Conservation (phyloP, 768 basidiomycete species). For the Macrolepiota fuliginosa region DNA sequence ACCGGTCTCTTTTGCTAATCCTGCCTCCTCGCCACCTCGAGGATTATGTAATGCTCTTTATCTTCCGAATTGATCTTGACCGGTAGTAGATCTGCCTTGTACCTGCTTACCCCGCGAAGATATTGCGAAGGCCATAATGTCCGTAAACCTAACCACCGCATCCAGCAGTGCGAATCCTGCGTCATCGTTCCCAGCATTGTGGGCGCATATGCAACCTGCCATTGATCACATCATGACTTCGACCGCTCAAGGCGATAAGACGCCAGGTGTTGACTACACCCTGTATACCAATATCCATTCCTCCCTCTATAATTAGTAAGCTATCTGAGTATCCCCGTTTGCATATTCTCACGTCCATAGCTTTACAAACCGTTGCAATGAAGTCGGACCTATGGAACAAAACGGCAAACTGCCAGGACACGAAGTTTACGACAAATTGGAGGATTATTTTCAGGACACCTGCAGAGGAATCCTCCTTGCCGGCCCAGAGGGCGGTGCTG, state of each 20-base stretch:
- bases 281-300: constrained; percentile 80
- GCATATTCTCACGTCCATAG: constrained; percentile 21
- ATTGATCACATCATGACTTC: constrained; percentile 74
- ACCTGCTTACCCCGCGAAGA: neutral
- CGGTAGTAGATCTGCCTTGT: neutral
- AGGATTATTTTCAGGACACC: constrained; percentile 64
- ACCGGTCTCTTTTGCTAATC: no score
- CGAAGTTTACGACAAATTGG: constrained; percentile 72
- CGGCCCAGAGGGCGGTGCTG: constrained; percentile 62
- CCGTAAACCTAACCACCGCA: constrained; percentile 44
- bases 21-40: neutral
- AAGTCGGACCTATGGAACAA: constrained; percentile 10
- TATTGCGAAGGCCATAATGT: neutral
- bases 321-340: constrained; percentile 15
- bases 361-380: constrained; percentile 53
- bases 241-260: constrained; percentile 61
- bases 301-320: constrained; percentile 76
- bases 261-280: constrained; percentile 67
- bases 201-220: constrained; percentile 75
- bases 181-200: constrained; percentile 67
- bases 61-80: neutral
- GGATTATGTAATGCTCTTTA: constrained; percentile 5
- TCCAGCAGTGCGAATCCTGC: constrained; percentile 72
- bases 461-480: constrained; percentile 61
- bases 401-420: constrained; percentile 26